Base-by-base conservation (phyloP, 2,329 filamentous ascomycete genomes). In the Teratosphaeria viscida region DNA sequence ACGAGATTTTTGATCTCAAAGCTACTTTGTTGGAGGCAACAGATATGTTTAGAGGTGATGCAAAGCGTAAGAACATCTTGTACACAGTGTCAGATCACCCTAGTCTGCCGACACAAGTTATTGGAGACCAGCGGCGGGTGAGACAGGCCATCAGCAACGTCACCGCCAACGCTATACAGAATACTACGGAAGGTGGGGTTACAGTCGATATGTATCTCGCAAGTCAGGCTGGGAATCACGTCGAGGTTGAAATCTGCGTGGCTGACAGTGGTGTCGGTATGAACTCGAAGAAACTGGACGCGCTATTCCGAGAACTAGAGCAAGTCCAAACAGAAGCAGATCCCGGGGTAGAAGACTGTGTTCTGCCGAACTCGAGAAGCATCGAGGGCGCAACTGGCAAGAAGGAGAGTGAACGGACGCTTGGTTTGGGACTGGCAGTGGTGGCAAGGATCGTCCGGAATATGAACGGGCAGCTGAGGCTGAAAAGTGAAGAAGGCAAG, bases 391-490 rank as follows among this genome's bases (percentile, higher is more conserved):
- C 53, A 37, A 27, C 32, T 12, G 27, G 27, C 35, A 29, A 39
- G 27, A 39, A 55, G 29, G 70, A 68, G 60, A 57, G 64, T 19
- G 67, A 66, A 4, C 75, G 77, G 10, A 85, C 85, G 0, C 74
- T 95, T 1, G 92, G 92, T 0, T 80, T 96, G 10, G 92, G 91
- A 0, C 79, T 96, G n/a, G 91, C 91, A 0, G 80, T 95, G 12
- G 91, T 95, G n/a, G 88, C 89, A 16, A 84, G 91, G 43, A 89
- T 90, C 39, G 81, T 96, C 35, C 83, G 86, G n/a, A 95, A 91
- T 68, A 94, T 95, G 89, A 87, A 92, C 60, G 92, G 91, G 0
- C 91, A 95, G 68, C 74, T 96, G 34, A 84, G 90, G 1, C 76
- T 96, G 1, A 92, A 91, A 67, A 95, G 90, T 0, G 89, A 94